Base-by-base conservation (phyloP, 495 filamentous ascomycete genomes). In the Neurospora tetraspora region DNA sequence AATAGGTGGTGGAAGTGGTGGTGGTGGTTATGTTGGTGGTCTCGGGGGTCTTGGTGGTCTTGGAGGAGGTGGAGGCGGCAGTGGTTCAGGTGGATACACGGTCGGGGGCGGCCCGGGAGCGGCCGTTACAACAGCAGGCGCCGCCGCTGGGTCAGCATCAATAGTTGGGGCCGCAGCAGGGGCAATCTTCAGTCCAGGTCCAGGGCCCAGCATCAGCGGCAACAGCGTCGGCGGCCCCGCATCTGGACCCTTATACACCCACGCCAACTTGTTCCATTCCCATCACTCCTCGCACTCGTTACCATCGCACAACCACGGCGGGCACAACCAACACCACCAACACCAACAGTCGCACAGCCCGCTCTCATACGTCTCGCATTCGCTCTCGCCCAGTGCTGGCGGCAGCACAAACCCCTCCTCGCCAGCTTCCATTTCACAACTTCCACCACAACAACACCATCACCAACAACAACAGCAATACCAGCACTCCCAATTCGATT, bases 161-260 rank as follows among this genome's bases (percentile, higher is more conserved):
- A 45, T 31, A 38, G 27, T 36, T 34, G 36, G 27, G 10, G 3
- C 82, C 79, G 5, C 74, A 76, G 1, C 74, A 76, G 1, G 61
- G 79, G 79, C 82, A 73, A 76, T 77, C 74, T 65, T 65, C 14
- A 36, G 14, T 74, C 77, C 71, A 81, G 73, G 11, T 43, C 75
- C 53, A 65, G 53, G 53, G 23, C 74, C 77, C 65, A 76, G 70
- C 81, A 80, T 77, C 76, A 76, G 71, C 75, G 72, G 61, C 72
- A 77, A 75, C 79, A 77, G 68, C 39, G 74, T 73, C 27, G 70
- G 42, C 47, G 78, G 79, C 79, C 79, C 79, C 79, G 79, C 79
- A 78, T 74, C 77, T 71, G 74, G 74, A 61, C 68, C 74, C 68
- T 78, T 74, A 70, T 40, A 73, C 73, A 74, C 78, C 73, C 78